Base-by-base conservation (phyloP, 768 basidiomycete genomes). In the Chlorophyllum brunneum region DNA sequence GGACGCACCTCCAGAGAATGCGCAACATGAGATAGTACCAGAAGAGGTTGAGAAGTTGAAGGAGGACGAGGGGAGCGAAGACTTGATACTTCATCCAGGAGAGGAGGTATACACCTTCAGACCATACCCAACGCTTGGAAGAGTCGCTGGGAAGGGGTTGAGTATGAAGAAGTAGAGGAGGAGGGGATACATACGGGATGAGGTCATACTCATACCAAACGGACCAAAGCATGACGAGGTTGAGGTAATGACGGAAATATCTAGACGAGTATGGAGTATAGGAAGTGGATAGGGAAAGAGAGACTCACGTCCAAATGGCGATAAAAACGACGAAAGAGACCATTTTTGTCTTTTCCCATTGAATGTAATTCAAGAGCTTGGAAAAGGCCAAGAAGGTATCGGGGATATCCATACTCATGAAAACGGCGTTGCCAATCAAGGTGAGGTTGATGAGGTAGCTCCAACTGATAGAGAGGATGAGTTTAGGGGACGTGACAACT, bases 341-440 rank as follows among this genome's bases (percentile, higher is more conserved):
- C 0, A 81, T 66, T 57, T 93, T 90, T 8, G 84, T 68, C 8
- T 65, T 73, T 18, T 87, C 74, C 69, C 76, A 77, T 59, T 82
- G 80, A 24, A 97, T 76, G 64, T 99, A 99, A 70, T 95, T 95
- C 38, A 94, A 63, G 10, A 93, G 65, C 70, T 98, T 98, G 15
- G 89, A 85, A 47, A 88, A 68, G 10, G 91, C 93, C 10, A 99
- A 75, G 67, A 88, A 90, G 29, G 82, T 70, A 64, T 99, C 97
- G 0, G 95, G 92, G 16, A 95, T 76, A 71, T 99, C 97, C 97
- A 98, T 98, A 65, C 93, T 97, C 70, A 95, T 78, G 61, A 86
- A 98, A 24, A 99, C 81, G 4, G 93, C 87, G 57, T 90, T 88
- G 8, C 97, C 97, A 37, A 98, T 94, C 46, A 80, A 68, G 0